A percentile compares a stretch with the other conserved stretches of the same genome.
Conservation (phyloP, 495 filamentous ascomycete species). For the Neurospora hispaniola region DNA sequence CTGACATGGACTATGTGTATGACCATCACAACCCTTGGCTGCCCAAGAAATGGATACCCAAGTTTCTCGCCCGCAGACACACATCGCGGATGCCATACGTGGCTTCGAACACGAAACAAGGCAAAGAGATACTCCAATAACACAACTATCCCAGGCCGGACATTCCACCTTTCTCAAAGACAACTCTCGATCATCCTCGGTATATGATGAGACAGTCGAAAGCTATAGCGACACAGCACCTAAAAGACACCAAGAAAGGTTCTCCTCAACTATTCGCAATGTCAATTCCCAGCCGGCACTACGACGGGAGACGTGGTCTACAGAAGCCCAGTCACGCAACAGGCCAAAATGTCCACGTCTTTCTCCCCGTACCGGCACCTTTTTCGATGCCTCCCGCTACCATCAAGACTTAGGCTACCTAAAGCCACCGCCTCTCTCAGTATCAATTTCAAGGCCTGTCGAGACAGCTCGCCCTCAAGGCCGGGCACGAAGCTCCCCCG, state of each 20-base stretch:
- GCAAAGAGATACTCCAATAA: neutral
- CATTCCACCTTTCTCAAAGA: neutral
- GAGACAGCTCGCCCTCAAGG: neutral
- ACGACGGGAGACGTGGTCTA: neutral
- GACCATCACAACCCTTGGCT: neutral
- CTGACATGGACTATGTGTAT: neutral
- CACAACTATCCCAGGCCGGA: neutral
- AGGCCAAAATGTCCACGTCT: neutral
- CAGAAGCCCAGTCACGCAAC: neutral
- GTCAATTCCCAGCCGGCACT: neutral
- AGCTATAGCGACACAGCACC: neutral
- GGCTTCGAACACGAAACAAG: neutral
- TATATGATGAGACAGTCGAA: neutral
- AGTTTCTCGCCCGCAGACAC: neutral
- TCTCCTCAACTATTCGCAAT: neutral
- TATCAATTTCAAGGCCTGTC: neutral
- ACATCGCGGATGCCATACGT: neutral
- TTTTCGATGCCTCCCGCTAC: neutral
- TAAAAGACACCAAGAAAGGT: neutral
- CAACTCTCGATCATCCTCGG: neutral
- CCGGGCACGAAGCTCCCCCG: neutral
- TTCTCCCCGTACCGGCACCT: neutral
- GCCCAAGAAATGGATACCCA: neutral
- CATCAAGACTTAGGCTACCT: neutral
- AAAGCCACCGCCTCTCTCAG: neutral